Evolutionary conservation across 2,329 filamentous ascomycete species (phyloP).

Genomic region (Endoconidiophora laricicola): DNA sequence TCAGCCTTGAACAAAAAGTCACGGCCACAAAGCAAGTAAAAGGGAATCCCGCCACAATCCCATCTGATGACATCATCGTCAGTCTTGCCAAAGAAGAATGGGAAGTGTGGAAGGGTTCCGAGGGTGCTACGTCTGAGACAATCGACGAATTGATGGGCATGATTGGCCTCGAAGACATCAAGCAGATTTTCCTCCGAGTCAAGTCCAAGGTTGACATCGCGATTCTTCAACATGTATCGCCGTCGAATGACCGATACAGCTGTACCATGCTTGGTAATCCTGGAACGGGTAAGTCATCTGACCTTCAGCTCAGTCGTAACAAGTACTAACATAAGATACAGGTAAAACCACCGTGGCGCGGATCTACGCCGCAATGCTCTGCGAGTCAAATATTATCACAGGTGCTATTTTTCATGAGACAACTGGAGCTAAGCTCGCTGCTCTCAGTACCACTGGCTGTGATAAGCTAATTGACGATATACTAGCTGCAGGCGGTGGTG

Average conservation of each 20-base stretch:
- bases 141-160: constrained; percentile 52
- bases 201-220: constrained; percentile 46
- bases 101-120: constrained; percentile 35
- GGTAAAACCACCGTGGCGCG: constrained; percentile 60
- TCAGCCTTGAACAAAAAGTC: neutral
- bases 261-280: constrained; percentile 49
- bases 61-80: neutral
- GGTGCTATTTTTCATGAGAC: constrained; percentile 47
- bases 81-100: constrained; percentile 35
- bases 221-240: constrained; percentile 37
- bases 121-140: constrained; percentile 32
- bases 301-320: neutral
- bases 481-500: constrained; percentile 42
- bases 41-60: neutral
- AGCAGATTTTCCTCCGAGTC: constrained; percentile 42
- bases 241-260: constrained; percentile 41
- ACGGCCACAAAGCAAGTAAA: neutral
- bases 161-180: constrained; percentile 56
- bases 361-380: constrained; percentile 49
- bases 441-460: constrained; percentile 37
- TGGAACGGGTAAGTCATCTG: constrained; percentile 41
- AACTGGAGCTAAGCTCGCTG: constrained; percentile 46
- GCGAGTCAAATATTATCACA: constrained; percentile 42
- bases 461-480: constrained; percentile 34
- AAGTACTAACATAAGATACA: constrained; percentile 13